Percentiles rank a stretch among this genome's conserved stretches.
Conservation (phyloP, 108 stramenopile genomes). For the Seminavis robusta region DNA sequence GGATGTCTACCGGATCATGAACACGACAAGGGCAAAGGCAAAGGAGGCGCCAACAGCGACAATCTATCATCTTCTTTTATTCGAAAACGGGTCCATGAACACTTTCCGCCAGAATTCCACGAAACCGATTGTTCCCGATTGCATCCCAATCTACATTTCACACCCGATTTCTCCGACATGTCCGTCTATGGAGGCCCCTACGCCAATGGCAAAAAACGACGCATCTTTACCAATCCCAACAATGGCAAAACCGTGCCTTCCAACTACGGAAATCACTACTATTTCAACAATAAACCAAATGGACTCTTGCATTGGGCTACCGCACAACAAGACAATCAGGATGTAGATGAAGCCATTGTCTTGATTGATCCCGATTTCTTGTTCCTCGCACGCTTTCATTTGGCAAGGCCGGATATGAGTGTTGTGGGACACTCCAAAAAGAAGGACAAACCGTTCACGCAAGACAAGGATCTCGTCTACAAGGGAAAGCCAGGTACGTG, state of each 20-base stretch:
- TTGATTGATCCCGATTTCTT: slow-evolving; percentile 58
- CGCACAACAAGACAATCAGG: slow-evolving; percentile 15
- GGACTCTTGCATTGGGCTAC: slow-evolving; percentile 42
- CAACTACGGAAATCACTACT: slow-evolving; percentile 43
- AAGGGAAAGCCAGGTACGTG: no score
- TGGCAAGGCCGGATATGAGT: slow-evolving; percentile 13
- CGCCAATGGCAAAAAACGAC: slow-evolving; percentile 35
- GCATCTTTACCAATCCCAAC: slow-evolving; percentile 28
- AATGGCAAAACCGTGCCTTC: slow-evolving; percentile 19
- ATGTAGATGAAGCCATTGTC: slow-evolving; percentile 35
- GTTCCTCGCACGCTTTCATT: slow-evolving; percentile 39
- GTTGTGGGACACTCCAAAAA: slow-evolving; percentile 3
- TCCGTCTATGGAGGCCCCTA: slow-evolving; percentile 38
- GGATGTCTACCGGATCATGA: slow-evolving; percentile 21
- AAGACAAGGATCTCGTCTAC: no score
- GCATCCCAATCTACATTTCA: slow-evolving; percentile 41
- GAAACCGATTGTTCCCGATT: slow-evolving; percentile 16
- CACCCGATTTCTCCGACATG: slow-evolving; percentile 52
- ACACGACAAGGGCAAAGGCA: slow-evolving; percentile 17
- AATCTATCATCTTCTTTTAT: slow-evolving; percentile 21
- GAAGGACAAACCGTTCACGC: no score
- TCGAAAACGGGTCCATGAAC: slow-evolving; percentile 20
- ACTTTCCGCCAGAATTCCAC: slow-evolving; percentile 34
- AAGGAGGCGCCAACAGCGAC: slow-evolving; percentile 36
- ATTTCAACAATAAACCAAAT: slow-evolving; percentile 56